Conservation (phyloP, 2,329 filamentous ascomycete species). For the Penicillium palitans region DNA sequence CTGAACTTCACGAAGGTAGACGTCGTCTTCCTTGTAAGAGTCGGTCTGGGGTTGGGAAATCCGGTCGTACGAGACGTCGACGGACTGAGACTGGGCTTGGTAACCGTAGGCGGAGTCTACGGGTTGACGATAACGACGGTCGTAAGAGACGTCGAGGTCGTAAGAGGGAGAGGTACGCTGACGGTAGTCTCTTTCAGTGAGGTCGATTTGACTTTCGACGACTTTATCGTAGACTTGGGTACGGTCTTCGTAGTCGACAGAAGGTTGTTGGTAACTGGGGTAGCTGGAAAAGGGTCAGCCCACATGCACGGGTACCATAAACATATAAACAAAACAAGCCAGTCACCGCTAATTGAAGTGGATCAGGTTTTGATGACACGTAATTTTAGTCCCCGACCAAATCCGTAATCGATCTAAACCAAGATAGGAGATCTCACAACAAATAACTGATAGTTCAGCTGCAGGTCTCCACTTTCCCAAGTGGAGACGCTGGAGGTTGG, state of each 20-base stretch:
- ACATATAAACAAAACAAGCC: slow-evolving; percentile 30
- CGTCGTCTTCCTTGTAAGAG: slow-evolving; percentile 43
- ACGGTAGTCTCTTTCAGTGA: slow-evolving; percentile 65
- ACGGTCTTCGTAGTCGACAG: slow-evolving; percentile 50
- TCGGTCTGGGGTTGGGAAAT: slow-evolving; percentile 25
- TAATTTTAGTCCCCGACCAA: slow-evolving; percentile 27
- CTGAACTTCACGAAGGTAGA: slow-evolving; percentile 31
- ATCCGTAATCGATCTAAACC: slow-evolving; percentile 23
- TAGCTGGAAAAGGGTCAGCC: slow-evolving; percentile 48
- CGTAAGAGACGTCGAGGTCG: slow-evolving; percentile 47
- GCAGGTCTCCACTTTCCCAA: slow-evolving; percentile 14
- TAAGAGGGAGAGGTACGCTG: slow-evolving; percentile 58
- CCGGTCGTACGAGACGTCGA: slow-evolving; percentile 35
- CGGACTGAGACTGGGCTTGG: slow-evolving; percentile 21
- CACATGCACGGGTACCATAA: slow-evolving; percentile 21
- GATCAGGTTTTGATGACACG: slow-evolving; percentile 25
- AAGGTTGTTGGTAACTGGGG: slow-evolving; percentile 52
- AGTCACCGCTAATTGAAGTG: slow-evolving; percentile 31
- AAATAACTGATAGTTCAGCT: slow-evolving; percentile 17
- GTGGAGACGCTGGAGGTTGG: slow-evolving; percentile 7
- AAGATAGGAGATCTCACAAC: slow-evolving; percentile 25
- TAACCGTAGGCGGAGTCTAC: slow-evolving; percentile 28
- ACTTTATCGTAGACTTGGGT: slow-evolving; percentile 43
- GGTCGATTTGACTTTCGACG: slow-evolving; percentile 52
- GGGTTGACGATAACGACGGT: slow-evolving; percentile 36